phyloP scores from a whole-genome alignment of 2,329 filamentous ascomycete genomes.

The Ophiostoma sp. region DNA sequence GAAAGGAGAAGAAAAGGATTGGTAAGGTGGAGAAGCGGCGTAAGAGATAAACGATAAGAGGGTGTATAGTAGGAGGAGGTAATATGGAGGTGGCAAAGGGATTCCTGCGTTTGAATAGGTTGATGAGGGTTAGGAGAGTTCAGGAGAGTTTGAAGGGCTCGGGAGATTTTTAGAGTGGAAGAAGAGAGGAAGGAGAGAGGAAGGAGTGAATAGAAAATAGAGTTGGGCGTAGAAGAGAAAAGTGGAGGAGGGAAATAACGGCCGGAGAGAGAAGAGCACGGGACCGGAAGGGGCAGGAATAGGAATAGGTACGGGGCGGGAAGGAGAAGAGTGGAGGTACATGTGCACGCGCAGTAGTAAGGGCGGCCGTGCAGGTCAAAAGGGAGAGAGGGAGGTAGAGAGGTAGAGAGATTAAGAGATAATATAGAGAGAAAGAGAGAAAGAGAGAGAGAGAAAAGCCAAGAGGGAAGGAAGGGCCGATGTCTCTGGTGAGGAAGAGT shows the following conservation, averaged over 20 bases:
- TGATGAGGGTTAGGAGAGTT: too few relatives aligned
- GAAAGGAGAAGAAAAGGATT: conserved; percentile 8
- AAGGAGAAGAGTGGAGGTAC: conserved; percentile 4
- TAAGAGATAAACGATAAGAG: background rate
- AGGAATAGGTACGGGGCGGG: background rate
- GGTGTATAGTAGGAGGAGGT: background rate
- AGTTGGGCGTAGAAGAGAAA: background rate
- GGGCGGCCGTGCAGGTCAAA: background rate
- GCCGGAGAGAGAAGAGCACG: conserved; percentile 3
- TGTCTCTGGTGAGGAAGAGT: background rate
- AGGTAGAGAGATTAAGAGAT: background rate
- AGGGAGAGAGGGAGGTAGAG: background rate
- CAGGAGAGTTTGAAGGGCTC: too few relatives aligned
- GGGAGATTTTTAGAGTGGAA: background rate
- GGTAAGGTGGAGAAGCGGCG: background rate
- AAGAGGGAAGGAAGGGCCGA: background rate
- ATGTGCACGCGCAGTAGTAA: background rate
- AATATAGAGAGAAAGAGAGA: background rate
- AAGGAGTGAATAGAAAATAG: background rate
- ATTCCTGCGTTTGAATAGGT: too few relatives aligned
- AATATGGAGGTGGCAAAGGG: background rate
- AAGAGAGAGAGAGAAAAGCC: background rate
- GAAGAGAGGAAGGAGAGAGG: background rate
- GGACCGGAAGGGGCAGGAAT: conserved; percentile 6
- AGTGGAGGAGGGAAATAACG: conserved; percentile 16